Conservation (phyloP, 139 green algal genomes). For the Zygnema cylindricum region DNA sequence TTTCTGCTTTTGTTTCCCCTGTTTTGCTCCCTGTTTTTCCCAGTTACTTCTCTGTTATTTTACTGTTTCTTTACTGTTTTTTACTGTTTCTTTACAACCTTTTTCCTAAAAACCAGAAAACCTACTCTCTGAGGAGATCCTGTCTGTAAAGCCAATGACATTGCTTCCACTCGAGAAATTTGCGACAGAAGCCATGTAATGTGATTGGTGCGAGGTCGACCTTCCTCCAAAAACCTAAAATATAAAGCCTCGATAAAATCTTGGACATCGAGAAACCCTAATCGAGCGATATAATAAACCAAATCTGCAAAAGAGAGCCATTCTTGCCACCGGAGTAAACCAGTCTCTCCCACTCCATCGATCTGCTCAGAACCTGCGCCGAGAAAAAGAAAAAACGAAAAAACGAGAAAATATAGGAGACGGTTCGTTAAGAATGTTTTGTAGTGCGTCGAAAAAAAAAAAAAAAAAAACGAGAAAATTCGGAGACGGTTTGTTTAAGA, state of each 20-base stretch:
- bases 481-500: neutral
- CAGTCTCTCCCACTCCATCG: neutral
- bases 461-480: neutral
- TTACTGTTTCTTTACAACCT: neutral
- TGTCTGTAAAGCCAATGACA: neutral
- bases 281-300: slow-evolving; percentile 38
- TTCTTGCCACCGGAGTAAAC: slow-evolving; percentile 44
- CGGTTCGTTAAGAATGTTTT: neutral
- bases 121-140: neutral
- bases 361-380: neutral
- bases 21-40: too few species aligned
- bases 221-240: neutral
- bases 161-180: slow-evolving; percentile 23
- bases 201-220: slow-evolving; percentile 1
- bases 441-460: neutral
- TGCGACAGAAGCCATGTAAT: slow-evolving; percentile 45
- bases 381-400: neutral
- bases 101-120: neutral
- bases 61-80: neutral
- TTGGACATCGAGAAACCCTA: slow-evolving; percentile 42
- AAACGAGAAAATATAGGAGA: neutral
- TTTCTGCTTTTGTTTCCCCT: too few species aligned
- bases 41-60: neutral
- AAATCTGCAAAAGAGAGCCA: slow-evolving; percentile 39
- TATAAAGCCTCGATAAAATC: slow-evolving; percentile 22